Evolutionary conservation across 306 rosid species (phyloP), one percentile per base, ranked within the genome.

Genomic region (Lotus japonicus): DNA sequence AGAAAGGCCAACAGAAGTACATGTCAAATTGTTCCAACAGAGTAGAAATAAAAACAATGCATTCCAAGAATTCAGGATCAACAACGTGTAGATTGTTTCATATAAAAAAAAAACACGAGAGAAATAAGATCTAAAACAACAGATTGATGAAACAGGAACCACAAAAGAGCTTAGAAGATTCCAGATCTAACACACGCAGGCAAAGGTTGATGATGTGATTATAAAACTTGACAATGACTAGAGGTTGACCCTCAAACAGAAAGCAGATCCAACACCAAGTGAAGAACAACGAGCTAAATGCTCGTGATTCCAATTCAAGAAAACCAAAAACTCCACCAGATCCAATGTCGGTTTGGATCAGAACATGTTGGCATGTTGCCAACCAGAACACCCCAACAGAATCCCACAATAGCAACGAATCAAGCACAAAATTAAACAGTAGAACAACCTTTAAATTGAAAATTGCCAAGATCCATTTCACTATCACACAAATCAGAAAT

Each of bases 141-240:
- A 57, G 13, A 36, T 46, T 9, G 48, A 41, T 26, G 36, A 12
- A 43, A 28, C 9, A 44, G 8, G 13, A 48, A 52, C 28, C 5
- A 8, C 1, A 33, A 5, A 66, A 60, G 56, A 70, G 46, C 15
- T 49, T 2, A 57, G 10, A 54, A 21, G 33, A 74, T 73, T 43
- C 68, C 80, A 60, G 89, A 87, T 82, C 92, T 72, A 70, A 64
- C 53, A 60, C 59, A 51, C 10, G 9, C 66, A 68, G 50, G 53
- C 63, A 68, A 36, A 56, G 12, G 59, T 43, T 54, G 39, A 68
- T 50, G 17, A 74, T 28, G 48, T 41, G 54, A 71, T 42, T 0
- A 16, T 26, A 45, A 66, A 21, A 31, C 35, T 23, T 21, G 59
- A 35, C 57, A 14, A 16, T 61, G 68, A 68, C 71, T 73, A 58